Conservation (phyloP, 225 moss, liverwort and hornwort genomes). For the Antitrichia curtipendula region DNA sequence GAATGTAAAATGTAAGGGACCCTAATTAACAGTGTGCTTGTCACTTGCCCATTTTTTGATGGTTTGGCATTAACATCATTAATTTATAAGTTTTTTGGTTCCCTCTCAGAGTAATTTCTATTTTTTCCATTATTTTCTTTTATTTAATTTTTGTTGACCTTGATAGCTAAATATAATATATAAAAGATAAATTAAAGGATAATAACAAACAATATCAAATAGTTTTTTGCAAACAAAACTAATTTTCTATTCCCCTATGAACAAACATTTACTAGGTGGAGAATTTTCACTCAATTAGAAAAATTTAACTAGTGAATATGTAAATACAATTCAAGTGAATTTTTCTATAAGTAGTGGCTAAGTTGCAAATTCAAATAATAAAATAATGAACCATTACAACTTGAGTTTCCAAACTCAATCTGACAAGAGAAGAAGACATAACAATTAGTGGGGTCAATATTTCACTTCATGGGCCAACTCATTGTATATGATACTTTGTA, state of each 20-base stretch:
- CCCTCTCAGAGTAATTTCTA: too few species aligned
- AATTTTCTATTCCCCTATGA: not conserved
- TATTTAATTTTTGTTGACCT: not conserved
- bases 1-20: accelerated
- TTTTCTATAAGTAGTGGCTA: not conserved
- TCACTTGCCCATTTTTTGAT: not conserved
- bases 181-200: not conserved
- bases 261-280: not conserved
- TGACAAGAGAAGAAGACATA: not conserved
- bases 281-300: not conserved
- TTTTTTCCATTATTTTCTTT: not conserved
- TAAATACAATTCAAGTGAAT: not conserved
- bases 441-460: not conserved
- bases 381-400: too few species aligned
- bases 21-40: accelerated
- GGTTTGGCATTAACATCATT: accelerated
- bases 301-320: not conserved
- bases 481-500: not conserved
- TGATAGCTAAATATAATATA: accelerated
- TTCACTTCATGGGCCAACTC: not conserved
- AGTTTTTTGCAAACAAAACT: not conserved
- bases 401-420: too few species aligned
- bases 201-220: not conserved
- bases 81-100: not conserved
- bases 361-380: not conserved